Base-by-base conservation (phyloP, 257 asterid genomes). In the Penstemon davidsonii region DNA sequence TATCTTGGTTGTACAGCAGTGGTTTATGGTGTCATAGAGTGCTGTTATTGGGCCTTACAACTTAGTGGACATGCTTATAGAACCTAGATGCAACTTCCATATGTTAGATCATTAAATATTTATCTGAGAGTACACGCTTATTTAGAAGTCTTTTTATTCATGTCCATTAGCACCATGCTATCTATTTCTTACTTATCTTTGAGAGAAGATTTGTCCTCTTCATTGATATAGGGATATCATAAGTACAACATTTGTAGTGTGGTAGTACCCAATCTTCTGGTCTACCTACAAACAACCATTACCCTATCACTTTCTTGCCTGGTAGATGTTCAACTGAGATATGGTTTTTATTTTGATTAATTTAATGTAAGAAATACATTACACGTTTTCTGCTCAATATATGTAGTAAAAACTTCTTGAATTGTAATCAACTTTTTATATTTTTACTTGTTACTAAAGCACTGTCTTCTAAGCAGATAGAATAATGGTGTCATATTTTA, bases 1-100 rank as follows among this genome's bases (percentile, higher is more conserved):
- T 53, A 42, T 62, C 47, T 72, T 37, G 49, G 49, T 54, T 67
- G 56, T 59, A 66, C 60, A 8, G 25, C 25, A 43, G 51, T 59
- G 51, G n/a, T 62, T 67, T 60, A 43, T 62, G 4, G 11, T 41
- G 64, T 53, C 51, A 53, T 55, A 18, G 67, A 61, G 8, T 6
- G 42, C 40, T 59, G 56, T 5, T 33, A 9, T 39, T 49, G 4
- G 11, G n/a, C 60, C 6, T 67, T 42, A 9, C 54, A 40, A 33
- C 45, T 59, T 74, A 8, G 47, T 50, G 8, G 4, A 50, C 71
- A 9, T 46, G 54, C 57, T 43, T 57, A 38, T 44, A 51, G 45
- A 45, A n/a, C 10, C 13, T 12, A 9, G 60, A 8, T 8, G 61
- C 53, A 59, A 45, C 19, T 8, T 61, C 40, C 13, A 4, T 11